Percentiles rank a stretch among this genome's conserved stretches.
These are phyloP conservation scores for Rutstroemia sp. DNA, from an alignment of 2,329 filamentous ascomycete species.

Conservation along the genomic window DNA sequence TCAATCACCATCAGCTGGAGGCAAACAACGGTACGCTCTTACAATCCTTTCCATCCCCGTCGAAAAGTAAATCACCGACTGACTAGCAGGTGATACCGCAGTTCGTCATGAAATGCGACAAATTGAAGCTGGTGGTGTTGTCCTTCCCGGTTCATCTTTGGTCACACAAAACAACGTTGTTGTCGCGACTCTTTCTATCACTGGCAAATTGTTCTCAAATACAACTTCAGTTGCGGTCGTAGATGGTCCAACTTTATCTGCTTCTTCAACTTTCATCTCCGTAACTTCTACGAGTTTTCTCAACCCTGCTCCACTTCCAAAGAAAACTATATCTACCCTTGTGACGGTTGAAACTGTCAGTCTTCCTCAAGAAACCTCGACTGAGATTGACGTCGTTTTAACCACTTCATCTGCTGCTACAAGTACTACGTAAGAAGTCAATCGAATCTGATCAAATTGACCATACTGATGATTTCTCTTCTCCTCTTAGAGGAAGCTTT, in stretches of 20 bases:
- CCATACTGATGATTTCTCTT: too few relatives aligned
- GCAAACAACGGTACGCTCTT: background rate
- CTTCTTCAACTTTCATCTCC: background rate
- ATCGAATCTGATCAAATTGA: too few relatives aligned
- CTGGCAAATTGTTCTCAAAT: background rate
- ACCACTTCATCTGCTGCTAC: too few relatives aligned
- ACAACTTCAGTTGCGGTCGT: background rate
- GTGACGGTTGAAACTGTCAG: background rate
- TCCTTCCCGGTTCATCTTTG: background rate
- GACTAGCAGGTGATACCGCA: background rate
- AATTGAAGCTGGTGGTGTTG: background rate
- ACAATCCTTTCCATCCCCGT: too few relatives aligned
- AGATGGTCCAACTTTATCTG: background rate
- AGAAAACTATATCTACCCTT: background rate
- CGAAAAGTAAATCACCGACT: background rate
- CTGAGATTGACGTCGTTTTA: too few relatives aligned
- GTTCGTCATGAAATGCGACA: background rate
- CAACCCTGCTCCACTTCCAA: background rate
- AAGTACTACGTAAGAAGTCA: too few relatives aligned
- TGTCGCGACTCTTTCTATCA: background rate
- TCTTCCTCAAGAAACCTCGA: background rate
- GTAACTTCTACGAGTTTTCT: background rate
- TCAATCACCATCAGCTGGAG: background rate
- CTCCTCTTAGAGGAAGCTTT: too few relatives aligned
- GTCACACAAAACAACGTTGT: constrained; percentile 2